Conservation (phyloP, 164 flowering plant species). For the Tetracentron sinense region DNA sequence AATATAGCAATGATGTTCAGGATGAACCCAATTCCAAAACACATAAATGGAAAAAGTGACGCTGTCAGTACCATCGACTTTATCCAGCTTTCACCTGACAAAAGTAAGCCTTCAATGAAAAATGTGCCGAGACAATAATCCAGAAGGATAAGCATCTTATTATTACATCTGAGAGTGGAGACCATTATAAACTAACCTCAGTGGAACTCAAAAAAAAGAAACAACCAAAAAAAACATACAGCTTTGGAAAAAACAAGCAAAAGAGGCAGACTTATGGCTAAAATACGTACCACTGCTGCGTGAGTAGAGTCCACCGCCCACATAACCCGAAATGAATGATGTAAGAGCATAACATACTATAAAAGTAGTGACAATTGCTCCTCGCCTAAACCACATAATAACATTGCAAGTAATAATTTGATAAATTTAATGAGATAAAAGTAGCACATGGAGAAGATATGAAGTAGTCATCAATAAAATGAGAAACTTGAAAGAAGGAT, state of each 20-base stretch:
- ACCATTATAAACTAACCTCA: too few species aligned
- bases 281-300: constrained; percentile 80
- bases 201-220: too few species aligned
- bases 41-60: constrained; percentile 69
- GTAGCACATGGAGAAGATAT: too few species aligned
- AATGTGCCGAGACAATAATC: background rate
- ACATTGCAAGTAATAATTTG: too few species aligned
- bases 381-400: constrained; percentile 59
- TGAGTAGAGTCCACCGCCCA: constrained; percentile 95
- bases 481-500: too few species aligned
- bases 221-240: too few species aligned
- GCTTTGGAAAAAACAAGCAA: too few species aligned
- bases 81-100: constrained; percentile 92
- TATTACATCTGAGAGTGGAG: too few species aligned
- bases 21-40: constrained; percentile 75
- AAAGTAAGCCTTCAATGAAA: background rate
- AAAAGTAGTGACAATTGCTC: constrained; percentile 96
- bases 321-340: constrained; percentile 93
- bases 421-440: background rate
- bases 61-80: constrained; percentile 96
- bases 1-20: constrained; percentile 94
- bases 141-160: too few species aligned
- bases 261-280: background rate
- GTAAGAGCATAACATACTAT: constrained; percentile 95
- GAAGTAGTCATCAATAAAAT: too few species aligned